phyloP scores from a whole-genome alignment of 257 asterid genomes.

The Dorcoceras hygrometricum region DNA sequence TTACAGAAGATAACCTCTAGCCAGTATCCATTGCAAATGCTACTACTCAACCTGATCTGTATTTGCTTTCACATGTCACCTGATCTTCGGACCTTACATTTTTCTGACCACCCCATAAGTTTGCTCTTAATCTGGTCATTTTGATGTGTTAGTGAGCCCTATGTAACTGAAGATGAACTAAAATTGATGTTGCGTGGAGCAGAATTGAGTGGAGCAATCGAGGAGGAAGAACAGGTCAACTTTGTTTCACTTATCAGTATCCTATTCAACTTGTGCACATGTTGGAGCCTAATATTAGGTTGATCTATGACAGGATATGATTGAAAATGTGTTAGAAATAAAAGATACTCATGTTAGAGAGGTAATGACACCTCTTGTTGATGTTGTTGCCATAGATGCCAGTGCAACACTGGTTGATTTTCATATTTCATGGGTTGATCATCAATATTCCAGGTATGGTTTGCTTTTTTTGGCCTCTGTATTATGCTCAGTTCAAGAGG shows the following conservation, averaged over 20 bases:
- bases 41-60: not conserved
- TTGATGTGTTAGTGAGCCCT: slow-evolving; percentile 70
- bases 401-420: slow-evolving; percentile 90
- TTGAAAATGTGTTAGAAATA: slow-evolving; percentile 93
- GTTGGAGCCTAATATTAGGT: slow-evolving; percentile 20
- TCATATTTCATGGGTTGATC: slow-evolving; percentile 91
- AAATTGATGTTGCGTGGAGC: slow-evolving; percentile 98
- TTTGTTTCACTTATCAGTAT: slow-evolving; percentile 6
- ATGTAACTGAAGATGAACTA: slow-evolving; percentile 97
- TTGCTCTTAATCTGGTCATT: slow-evolving; percentile 24
- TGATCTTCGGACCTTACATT: slow-evolving; percentile 12
- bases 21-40: not conserved
- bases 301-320: slow-evolving; percentile 76
- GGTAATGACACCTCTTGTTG: slow-evolving; percentile 99
- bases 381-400: slow-evolving; percentile 91
- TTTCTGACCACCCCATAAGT: slow-evolving; percentile 3
- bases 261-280: not conserved
- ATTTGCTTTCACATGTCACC: slow-evolving; percentile 18
- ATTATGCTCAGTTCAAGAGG: slow-evolving; percentile 25
- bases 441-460: slow-evolving; percentile 86
- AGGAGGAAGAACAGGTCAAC: slow-evolving; percentile 96
- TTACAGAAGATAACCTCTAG: not conserved
- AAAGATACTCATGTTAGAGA: slow-evolving; percentile 98
- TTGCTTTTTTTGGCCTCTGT: slow-evolving; percentile 23
- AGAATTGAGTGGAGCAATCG: slow-evolving; percentile 97